Conservation (phyloP, 2,329 filamentous ascomycete species). For the Diaporthe citri region DNA sequence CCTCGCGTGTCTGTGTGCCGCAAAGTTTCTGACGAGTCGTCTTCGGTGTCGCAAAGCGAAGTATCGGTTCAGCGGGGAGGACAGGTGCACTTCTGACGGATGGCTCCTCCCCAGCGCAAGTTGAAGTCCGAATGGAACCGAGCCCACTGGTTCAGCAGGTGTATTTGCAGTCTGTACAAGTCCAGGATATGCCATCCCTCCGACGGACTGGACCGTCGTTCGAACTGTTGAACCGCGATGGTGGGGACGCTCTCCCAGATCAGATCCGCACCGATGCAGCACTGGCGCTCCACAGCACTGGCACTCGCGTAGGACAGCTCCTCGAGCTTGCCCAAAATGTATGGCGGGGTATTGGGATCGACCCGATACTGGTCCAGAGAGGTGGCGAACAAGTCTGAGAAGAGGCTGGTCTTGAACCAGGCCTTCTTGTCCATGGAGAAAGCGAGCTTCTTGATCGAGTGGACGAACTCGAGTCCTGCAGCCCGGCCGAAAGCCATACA, state of each 20-base stretch:
- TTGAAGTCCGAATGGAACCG: background rate
- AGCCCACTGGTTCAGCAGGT: background rate
- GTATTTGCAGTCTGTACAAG: background rate
- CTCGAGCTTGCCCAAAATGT: background rate
- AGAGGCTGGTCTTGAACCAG: background rate
- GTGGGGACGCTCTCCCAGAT: background rate
- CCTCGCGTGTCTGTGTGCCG: background rate
- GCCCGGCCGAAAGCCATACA: background rate
- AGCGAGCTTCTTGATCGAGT: background rate
- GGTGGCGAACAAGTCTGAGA: background rate
- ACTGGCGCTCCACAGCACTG: background rate
- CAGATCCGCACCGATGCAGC: background rate
- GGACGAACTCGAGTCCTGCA: background rate
- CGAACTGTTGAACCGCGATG: background rate
- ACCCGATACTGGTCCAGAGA: background rate
- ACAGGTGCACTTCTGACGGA: background rate
- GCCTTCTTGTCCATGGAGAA: background rate
- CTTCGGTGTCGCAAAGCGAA: background rate
- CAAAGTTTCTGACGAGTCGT: background rate
- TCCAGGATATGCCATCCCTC: background rate
- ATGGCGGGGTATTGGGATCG: no score
- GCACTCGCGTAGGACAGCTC: background rate
- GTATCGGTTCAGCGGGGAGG: background rate
- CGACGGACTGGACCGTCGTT: background rate
- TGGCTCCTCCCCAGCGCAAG: background rate